phyloP scores from a whole-genome alignment of 345 rosid genomes.

The Psidium guajava region DNA sequence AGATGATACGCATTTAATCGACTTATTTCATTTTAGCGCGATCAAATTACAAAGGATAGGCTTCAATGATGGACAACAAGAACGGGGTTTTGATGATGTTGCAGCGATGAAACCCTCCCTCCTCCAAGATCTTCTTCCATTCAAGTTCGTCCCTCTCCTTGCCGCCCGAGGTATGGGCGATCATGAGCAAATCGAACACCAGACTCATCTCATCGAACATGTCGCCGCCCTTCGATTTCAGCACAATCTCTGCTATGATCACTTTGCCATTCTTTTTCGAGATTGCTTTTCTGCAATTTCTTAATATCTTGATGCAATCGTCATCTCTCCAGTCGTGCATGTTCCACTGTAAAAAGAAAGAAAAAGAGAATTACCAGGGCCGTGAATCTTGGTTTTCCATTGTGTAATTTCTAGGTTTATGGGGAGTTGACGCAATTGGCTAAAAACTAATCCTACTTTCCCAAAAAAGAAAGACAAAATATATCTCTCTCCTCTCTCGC shows the following conservation, averaged over 20 bases:
- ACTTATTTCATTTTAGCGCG: not conserved
- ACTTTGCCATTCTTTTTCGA: constrained; percentile 4
- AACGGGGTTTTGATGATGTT: constrained; percentile 11
- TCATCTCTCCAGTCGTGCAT: constrained; percentile 21
- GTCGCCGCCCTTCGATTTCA: constrained; percentile 4
- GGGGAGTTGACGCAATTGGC: no score
- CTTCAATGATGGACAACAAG: constrained; percentile 14
- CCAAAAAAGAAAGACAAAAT: no score
- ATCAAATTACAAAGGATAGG: not conserved
- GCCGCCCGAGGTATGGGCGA: constrained; percentile 9
- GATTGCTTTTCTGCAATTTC: constrained; percentile 11
- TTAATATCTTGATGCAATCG: constrained; percentile 9
- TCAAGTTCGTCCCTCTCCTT: constrained; percentile 13
- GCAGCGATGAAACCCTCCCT: constrained; percentile 19
- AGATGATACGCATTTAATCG: not conserved
- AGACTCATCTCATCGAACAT: not conserved
- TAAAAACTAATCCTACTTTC: no score
- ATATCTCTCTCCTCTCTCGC: no score
- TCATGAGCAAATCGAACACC: constrained; percentile 12
- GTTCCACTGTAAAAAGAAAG: constrained; percentile 5
- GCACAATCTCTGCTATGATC: constrained; percentile 8
- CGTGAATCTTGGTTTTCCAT: not conserved
- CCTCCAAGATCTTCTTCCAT: constrained; percentile 18
- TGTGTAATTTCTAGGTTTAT: not conserved
- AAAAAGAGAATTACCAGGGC: not conserved